A percentile compares a stretch with the other conserved stretches of the same genome.
phyloP scores from a whole-genome alignment of 306 rosid genomes.

The Ormosia emarginata region DNA sequence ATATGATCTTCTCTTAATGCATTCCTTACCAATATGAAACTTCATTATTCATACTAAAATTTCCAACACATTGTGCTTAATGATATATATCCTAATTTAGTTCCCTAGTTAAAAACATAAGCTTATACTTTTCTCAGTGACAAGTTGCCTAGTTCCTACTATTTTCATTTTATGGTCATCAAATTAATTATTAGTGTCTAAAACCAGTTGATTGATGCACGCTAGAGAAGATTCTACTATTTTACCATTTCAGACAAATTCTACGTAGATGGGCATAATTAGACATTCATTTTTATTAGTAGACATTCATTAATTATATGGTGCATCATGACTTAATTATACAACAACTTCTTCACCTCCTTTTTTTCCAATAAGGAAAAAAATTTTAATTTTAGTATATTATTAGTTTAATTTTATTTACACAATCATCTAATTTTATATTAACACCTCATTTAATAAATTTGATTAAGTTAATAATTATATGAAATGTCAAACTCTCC shows the following conservation, averaged over 20 bases:
- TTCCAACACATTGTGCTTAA: not conserved
- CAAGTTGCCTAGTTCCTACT: not conserved
- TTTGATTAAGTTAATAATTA: too few species aligned
- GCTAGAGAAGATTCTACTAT: not conserved
- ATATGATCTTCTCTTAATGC: too few species aligned
- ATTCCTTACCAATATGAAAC: too few species aligned
- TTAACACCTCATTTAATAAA: too few species aligned
- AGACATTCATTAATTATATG: not conserved
- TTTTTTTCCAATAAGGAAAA: not conserved
- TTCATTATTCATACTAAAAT: too few species aligned
- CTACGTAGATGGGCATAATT: not conserved
- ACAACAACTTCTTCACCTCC: not conserved
- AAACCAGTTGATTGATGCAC: not conserved
- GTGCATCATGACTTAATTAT: not conserved
- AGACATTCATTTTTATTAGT: not conserved
- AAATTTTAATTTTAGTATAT: too few species aligned
- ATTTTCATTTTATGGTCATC: not conserved
- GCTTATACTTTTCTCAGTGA: not conserved
- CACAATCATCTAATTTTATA: too few species aligned
- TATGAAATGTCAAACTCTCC: too few species aligned
- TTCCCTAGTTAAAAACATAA: not conserved
- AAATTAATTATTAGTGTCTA: not conserved
- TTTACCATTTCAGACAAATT: not conserved
- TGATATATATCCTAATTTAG: not conserved
- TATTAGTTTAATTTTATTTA: too few species aligned